Evolutionary conservation across 2,329 filamentous ascomycete species (phyloP).

Genomic region (Cordyceps sp.): DNA sequence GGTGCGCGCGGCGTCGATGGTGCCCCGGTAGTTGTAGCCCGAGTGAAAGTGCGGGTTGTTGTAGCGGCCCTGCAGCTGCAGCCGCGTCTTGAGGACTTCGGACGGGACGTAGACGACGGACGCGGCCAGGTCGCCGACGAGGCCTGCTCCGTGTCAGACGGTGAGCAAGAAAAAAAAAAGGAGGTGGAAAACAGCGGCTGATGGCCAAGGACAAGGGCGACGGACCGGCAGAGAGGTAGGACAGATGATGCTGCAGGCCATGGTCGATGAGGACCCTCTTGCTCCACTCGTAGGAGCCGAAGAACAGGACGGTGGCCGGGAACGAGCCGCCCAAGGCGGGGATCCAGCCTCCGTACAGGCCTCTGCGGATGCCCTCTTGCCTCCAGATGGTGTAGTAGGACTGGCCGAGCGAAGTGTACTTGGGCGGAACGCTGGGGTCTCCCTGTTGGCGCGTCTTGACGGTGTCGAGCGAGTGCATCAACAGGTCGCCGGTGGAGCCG

Average conservation of each 20-base stretch:
- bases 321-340: conserved; percentile 88
- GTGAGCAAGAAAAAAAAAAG: background rate
- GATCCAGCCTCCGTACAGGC: conserved; percentile 84
- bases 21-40: conserved; percentile 90
- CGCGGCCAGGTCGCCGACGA: conserved; percentile 80
- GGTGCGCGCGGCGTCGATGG: conserved; percentile 66
- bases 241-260: conserved; percentile 65
- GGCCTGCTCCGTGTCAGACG: conserved; percentile 35
- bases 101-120: conserved; percentile 92
- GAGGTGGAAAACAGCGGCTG: background rate
- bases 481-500: conserved; percentile 83
- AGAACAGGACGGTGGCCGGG: conserved; percentile 85
- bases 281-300: conserved; percentile 90
- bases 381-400: conserved; percentile 88
- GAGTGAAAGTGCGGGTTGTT: conserved; percentile 91
- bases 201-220: background rate
- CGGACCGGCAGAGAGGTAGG: conserved; percentile 72
- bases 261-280: conserved; percentile 77
- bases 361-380: conserved; percentile 74
- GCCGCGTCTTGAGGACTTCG: conserved; percentile 91
- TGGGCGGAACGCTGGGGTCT: conserved; percentile 81
- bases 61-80: conserved; percentile 86
- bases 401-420: conserved; percentile 77
- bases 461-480: conserved; percentile 98
- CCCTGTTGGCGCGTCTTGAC: conserved; percentile 97